Conservation (phyloP, 2,329 filamentous ascomycete species). For the Aspergillus tamarii region DNA sequence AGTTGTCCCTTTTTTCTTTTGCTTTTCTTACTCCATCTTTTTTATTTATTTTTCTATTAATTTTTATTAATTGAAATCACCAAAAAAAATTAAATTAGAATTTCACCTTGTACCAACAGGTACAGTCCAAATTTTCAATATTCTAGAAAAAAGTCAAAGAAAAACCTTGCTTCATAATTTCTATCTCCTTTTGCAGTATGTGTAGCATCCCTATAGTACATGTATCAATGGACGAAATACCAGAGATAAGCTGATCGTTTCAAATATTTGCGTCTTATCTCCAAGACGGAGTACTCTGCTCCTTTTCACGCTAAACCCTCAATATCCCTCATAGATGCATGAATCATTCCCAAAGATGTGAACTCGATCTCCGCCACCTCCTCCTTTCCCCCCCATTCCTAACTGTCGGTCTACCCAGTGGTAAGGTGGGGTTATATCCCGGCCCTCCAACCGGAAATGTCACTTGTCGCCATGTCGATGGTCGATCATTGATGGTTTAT, state of each 20-base stretch:
- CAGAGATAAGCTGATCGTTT: slow-evolving; percentile 2
- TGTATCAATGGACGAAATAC: not conserved
- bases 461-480: not conserved
- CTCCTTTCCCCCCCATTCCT: not conserved
- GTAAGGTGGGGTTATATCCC: slow-evolving; percentile 2
- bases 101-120: not conserved
- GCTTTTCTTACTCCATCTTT: not conserved
- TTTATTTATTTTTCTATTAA: no score
- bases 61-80: no score
- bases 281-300: slow-evolving; percentile 6
- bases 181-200: not conserved
- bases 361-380: slow-evolving; percentile 8
- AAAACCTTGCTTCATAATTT: not conserved
- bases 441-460: not conserved
- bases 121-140: not conserved
- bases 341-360: slow-evolving; percentile 2
- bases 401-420: not conserved
- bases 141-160: not conserved
- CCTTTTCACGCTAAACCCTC: slow-evolving; percentile 2
- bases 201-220: no score
- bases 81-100: not conserved
- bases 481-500: not conserved
- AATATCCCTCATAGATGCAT: slow-evolving; percentile 1
- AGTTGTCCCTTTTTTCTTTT: not conserved
- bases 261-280: not conserved